phyloP scores from a whole-genome alignment of 768 basidiomycete species.

The Hemileccinum rubropunctum region DNA sequence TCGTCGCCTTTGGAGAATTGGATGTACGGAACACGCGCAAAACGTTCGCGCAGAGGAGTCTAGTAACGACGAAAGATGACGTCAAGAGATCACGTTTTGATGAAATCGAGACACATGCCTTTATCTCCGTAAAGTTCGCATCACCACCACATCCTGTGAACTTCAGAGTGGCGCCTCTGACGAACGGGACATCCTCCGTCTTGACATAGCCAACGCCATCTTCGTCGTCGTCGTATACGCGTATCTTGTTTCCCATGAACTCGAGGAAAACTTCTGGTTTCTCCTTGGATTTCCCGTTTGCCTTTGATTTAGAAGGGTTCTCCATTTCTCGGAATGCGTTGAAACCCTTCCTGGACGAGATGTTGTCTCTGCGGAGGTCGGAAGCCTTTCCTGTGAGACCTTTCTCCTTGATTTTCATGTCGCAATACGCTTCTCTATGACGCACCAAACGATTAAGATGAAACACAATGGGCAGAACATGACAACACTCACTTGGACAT shows the following conservation, averaged over 20 bases:
- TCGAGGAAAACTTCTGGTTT: slow-evolving; percentile 67
- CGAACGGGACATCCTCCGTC: slow-evolving; percentile 41
- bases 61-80: slow-evolving; percentile 7
- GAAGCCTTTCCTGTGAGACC: slow-evolving; percentile 77
- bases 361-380: slow-evolving; percentile 52
- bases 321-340: slow-evolving; percentile 77
- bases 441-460: neutral
- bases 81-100: neutral
- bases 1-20: slow-evolving; percentile 45
- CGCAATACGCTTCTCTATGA: slow-evolving; percentile 76
- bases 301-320: slow-evolving; percentile 34
- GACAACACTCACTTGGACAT: slow-evolving; percentile 76
- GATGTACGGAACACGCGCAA: slow-evolving; percentile 45
- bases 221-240: slow-evolving; percentile 52
- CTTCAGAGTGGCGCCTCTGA: slow-evolving; percentile 45
- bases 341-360: slow-evolving; percentile 57
- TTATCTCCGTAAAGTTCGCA: slow-evolving; percentile 64
- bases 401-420: slow-evolving; percentile 96
- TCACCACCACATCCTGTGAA: slow-evolving; percentile 53
- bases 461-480: neutral
- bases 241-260: slow-evolving; percentile 69
- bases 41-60: slow-evolving; percentile 48
- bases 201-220: slow-evolving; percentile 46
- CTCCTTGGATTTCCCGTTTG: slow-evolving; percentile 35
- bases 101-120: slow-evolving; percentile 28